Evolutionary conservation across 2,329 filamentous ascomycete genomes (phyloP), one percentile per base, ranked within the genome.

Genomic region (Apiospora arundinis): DNA sequence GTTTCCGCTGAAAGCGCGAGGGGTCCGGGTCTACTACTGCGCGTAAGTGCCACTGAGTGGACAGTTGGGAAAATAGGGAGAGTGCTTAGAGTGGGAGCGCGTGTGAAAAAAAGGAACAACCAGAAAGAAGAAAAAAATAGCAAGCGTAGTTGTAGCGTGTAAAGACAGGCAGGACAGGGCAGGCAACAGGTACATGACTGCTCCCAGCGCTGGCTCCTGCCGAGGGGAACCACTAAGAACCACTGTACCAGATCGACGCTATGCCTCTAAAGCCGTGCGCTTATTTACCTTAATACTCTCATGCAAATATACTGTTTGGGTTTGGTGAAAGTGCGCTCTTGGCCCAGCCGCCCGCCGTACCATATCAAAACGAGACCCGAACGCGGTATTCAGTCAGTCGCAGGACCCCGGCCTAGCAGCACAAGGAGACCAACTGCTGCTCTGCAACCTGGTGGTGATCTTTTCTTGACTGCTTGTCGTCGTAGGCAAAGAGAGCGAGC

Each of bases 221-320:
- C 56, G 28, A 32, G 18, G 49, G 16, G 32, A 40, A 63, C 56
- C 32, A 60, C 52, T 45, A 23, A 7, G 32, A 40, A 63, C 56
- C 32, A 60, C 52, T 45, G 44, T 68, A 67, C 56, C 67, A 69
- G 72, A 72, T 72, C 72, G 71, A 71, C 69, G 68, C 72, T 69
- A 73, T 72, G 23, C 70, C 32, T 40, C 28, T n/a, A 63, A 37
- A 63, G 56, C 56, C 56, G 56, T 40, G 56, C 32, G 56, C 56
- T 40, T 63, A 23, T 40, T 63, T 40, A 63, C 56, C 56, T 63
- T 68, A 70, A 63, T 40, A 37, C 32, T 63, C 71, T 74, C 69
- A 71, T 74, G 71, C 70, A 70, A 70, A 70, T 40, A 63, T 37
- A 63, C 40, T 60, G 56, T 73, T 73, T 72, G 28, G 71, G 72